Base-by-base conservation (phyloP, 352 stramenopile species). In the Hyaloperonospora brassicae region DNA sequence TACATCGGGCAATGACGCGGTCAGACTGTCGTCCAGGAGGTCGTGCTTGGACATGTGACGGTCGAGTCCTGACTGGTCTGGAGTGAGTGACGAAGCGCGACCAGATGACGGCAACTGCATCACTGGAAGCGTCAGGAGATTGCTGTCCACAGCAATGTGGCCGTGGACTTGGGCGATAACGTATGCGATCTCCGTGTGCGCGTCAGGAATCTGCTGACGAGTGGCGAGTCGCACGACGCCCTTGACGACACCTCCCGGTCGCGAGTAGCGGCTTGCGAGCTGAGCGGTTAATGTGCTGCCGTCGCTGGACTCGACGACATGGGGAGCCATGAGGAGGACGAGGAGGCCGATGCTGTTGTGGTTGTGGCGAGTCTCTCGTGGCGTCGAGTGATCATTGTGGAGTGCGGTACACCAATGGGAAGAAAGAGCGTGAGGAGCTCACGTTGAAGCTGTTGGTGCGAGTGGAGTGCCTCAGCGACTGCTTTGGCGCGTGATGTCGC, bases 41-140 rank as follows among this genome's bases (percentile, higher is more conserved):
- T 59, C 57, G 35, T 68, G 48, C 42, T 66, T 49, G 6, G 56
- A 60, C 2, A 59, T 25, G 51, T 59, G 61, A 1, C 17, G 41
- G 36, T 72, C 62, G 27, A 70, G 12, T 21, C 61, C 30, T 14
- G 42, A 21, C 2, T 54, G 54, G 22, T 72, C 57, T 38, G 66
- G 56, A 9, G 59, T 25, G 9, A 58, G 68, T 8, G 55, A 46
- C 5, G 56, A 17, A 34, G 27, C 27, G 8, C 27, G 4, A 11
- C 82, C 70, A 2, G 85, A 95, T 45, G 87, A 74, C 14, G 79
- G 81, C 47, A 97, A 92, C 6, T 89, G 86, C 46, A 91, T 93
- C 24, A 96, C 88, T 17, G 77, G 89, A 6, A 98, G 70, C 2
- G 92, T 97, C 34, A 98, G 65, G 9, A 97, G 72, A 72, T 98